phyloP scores from a whole-genome alignment of 2,329 filamentous ascomycete species.

The Periconia digitata region DNA sequence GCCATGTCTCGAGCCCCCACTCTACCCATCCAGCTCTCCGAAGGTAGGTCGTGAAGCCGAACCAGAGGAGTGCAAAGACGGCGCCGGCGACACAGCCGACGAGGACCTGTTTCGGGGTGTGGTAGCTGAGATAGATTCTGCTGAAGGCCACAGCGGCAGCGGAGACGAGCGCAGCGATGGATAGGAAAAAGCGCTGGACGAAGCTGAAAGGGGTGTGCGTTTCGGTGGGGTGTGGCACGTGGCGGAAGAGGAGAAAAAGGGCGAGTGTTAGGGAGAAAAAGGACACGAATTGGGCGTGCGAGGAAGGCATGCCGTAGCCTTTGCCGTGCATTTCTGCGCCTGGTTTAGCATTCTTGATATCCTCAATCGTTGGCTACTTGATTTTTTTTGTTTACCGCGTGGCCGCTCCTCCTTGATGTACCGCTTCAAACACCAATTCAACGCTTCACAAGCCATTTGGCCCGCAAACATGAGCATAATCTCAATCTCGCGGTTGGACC shows the following conservation, averaged over 20 bases:
- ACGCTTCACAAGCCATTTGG: slow-evolving; percentile 85
- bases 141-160: slow-evolving; percentile 69
- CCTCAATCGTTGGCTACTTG: not conserved
- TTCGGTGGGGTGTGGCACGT: slow-evolving; percentile 54
- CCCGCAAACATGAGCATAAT: slow-evolving; percentile 87
- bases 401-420: slow-evolving; percentile 91
- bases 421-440: slow-evolving; percentile 89
- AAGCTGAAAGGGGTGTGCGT: slow-evolving; percentile 60
- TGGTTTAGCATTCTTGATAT: slow-evolving; percentile 3
- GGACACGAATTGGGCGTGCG: slow-evolving; percentile 90
- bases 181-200: slow-evolving; percentile 60
- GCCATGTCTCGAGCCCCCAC: slow-evolving; percentile 68
- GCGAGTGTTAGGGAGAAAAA: slow-evolving; percentile 86
- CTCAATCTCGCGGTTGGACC: slow-evolving; percentile 88
- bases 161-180: slow-evolving; percentile 42
- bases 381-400: slow-evolving; percentile 58
- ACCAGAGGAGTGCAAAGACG: slow-evolving; percentile 76
- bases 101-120: slow-evolving; percentile 85
- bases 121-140: slow-evolving; percentile 88
- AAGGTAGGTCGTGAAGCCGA: slow-evolving; percentile 66
- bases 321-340: slow-evolving; percentile 71
- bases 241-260: slow-evolving; percentile 82
- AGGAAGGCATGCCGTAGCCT: slow-evolving; percentile 96
- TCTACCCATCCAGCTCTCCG: slow-evolving; percentile 69
- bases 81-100: slow-evolving; percentile 73